Evolutionary conservation across 768 basidiomycete genomes (phyloP).

Genomic region (Leccinum aurantiacum): DNA sequence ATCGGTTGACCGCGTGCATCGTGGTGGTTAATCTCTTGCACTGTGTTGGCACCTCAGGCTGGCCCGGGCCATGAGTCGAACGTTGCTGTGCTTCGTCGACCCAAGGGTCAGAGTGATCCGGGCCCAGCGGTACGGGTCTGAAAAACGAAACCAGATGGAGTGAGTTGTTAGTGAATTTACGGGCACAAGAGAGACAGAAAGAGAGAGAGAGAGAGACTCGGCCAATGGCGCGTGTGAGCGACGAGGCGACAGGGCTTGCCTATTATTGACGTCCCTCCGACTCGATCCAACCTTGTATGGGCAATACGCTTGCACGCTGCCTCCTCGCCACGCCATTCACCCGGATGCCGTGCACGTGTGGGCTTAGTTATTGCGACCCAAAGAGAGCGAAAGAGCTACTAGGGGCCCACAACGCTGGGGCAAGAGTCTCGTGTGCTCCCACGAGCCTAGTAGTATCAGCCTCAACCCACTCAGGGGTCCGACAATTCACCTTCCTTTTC

Average conservation of each 20-base stretch:
- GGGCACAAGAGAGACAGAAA: background rate
- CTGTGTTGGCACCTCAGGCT: background rate
- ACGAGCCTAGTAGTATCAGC: slow-evolving; percentile 22
- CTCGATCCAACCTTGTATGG: slow-evolving; percentile 11
- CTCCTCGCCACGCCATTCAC: slow-evolving; percentile 14
- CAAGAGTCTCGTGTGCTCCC: slow-evolving; percentile 20
- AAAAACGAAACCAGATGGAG: slow-evolving; percentile 11
- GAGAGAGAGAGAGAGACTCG: background rate
- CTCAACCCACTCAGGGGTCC: slow-evolving; percentile 33
- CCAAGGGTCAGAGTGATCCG: slow-evolving; percentile 13
- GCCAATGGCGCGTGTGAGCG: slow-evolving; percentile 25
- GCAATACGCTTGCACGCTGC: slow-evolving; percentile 8
- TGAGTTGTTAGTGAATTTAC: slow-evolving; percentile 6
- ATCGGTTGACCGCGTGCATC: slow-evolving; percentile 20
- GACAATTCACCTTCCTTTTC: slow-evolving; percentile 18
- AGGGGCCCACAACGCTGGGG: background rate
- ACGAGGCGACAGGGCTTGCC: slow-evolving; percentile 19
- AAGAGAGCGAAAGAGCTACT: background rate
- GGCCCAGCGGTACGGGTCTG: slow-evolving; percentile 5
- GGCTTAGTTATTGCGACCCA: slow-evolving; percentile 5
- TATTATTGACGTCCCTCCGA: slow-evolving; percentile 4
- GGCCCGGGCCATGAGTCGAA: background rate
- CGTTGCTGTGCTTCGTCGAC: background rate
- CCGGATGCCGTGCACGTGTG: slow-evolving; percentile 4
- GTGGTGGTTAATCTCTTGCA: slow-evolving; percentile 31